Evolutionary conservation across 768 basidiomycete species (phyloP), one percentile per base, ranked within the genome.

Genomic region (Lentinula sp.): DNA sequence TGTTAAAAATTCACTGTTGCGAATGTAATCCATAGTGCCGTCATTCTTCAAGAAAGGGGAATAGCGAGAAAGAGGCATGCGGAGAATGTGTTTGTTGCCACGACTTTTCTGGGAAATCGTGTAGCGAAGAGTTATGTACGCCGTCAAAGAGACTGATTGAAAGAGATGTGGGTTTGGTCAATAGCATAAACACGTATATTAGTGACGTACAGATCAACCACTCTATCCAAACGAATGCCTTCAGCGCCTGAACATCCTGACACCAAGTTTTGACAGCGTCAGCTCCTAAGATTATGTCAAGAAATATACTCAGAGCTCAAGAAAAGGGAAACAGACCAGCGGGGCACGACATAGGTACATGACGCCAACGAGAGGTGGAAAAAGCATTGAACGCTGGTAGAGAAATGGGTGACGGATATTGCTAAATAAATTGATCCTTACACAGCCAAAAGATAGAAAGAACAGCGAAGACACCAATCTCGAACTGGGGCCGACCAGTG

Each of bases 151-250:
- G 66, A 82, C 83, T 84, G 58, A 23, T 37, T 21, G 48, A 31
- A 28, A 28, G 28, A 15, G n/a, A 18, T 31, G 48, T 51, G 58
- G 40, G 5, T 28, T 34, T 54, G 8, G 35, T 23, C 35, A 35
- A 15, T 35, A 23, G 57, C 42, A 50, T 32, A 55, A 5, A 39
- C 11, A 34, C 21, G n/a, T 3, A 40, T 18, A 28, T 16, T 5
- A 4, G 50, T 57, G 37, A 77, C 83, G 42, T 62, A 85, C 84
- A 72, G 4, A 80, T 69, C 31, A 81, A 45, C 72, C 83, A 85
- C 68, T 82, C 79, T 48, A 85, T 70, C 84, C 85, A 87, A 40
- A 85, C 78, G 64, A 86, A 75, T 23, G 78, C 73, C 64, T 83
- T 84, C 60, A 86, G 77, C 11, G 76, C 81, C 62, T 84, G 79